phyloP scores from a whole-genome alignment of 208 protist species.

The Acanthamoeba royreba region DNA sequence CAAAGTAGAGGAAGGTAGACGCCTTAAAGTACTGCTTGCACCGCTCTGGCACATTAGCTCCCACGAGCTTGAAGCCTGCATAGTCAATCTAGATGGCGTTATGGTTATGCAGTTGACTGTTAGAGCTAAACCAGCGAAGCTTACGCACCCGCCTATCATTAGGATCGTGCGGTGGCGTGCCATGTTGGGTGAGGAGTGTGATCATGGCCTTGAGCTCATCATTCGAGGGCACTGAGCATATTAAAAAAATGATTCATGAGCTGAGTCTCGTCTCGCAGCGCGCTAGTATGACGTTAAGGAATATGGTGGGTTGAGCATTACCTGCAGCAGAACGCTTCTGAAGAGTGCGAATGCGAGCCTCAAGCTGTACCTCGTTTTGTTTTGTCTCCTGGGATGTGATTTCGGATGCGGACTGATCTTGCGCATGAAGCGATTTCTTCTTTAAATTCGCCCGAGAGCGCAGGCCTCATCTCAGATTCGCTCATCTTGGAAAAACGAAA shows the following conservation, averaged over 20 bases:
- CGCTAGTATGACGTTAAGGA: not conserved
- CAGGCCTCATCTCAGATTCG: too few relatives aligned
- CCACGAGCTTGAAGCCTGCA: not conserved
- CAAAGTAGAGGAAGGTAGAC: not conserved
- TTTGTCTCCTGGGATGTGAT: not conserved
- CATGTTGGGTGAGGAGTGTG: not conserved
- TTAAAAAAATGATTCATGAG: not conserved
- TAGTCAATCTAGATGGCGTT: not conserved
- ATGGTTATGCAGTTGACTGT: not conserved
- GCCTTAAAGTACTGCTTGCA: not conserved
- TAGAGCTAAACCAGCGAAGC: too few relatives aligned
- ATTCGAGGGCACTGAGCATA: not conserved
- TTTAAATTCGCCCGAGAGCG: too few relatives aligned
- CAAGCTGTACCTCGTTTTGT: not conserved
- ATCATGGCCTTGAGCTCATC: conserved; percentile 12
- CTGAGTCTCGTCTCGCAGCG: not conserved
- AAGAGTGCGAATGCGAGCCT: conserved; percentile 24
- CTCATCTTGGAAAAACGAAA: too few relatives aligned
- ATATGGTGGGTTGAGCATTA: not conserved
- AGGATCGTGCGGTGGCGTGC: not conserved
- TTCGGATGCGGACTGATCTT: not conserved
- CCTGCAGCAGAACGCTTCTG: conserved; percentile 39
- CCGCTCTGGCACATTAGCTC: not conserved
- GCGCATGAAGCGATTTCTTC: not conserved
- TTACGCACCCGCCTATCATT: not conserved